Evolutionary conservation across 2,329 filamentous ascomycete species (phyloP).

Genomic region (Calonectria naviculata): DNA sequence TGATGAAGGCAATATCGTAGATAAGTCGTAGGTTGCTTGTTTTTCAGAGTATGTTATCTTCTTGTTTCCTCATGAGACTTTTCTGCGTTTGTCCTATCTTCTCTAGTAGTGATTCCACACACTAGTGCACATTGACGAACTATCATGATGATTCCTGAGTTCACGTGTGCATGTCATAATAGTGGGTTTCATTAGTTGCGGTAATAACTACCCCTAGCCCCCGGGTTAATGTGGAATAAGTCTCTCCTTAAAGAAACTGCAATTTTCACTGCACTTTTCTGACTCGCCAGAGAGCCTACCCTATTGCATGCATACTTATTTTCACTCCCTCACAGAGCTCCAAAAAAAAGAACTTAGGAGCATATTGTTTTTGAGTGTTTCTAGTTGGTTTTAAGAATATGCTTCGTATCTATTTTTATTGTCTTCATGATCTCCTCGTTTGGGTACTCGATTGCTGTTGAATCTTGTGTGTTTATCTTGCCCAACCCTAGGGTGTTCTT

Average conservation of each 20-base stretch:
- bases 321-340: background rate
- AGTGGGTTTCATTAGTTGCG: background rate
- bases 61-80: background rate
- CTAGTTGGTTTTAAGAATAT: too few species aligned
- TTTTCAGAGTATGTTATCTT: too few species aligned
- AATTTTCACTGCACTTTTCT: background rate
- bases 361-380: too few species aligned
- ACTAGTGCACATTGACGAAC: background rate
- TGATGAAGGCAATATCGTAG: too few species aligned
- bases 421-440: too few species aligned
- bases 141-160: background rate
- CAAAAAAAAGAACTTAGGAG: too few species aligned
- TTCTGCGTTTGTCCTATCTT: background rate
- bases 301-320: background rate
- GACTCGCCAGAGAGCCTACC: background rate
- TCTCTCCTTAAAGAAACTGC: background rate
- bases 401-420: too few species aligned
- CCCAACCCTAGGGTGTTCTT: too few species aligned
- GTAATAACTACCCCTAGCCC: background rate
- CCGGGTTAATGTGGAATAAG: background rate
- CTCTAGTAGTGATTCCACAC: background rate
- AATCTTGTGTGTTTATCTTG: too few species aligned
- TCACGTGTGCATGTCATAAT: background rate
- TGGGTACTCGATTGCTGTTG: too few species aligned
- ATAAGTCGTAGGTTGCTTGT: too few species aligned